A percentile compares a stretch with the other conserved stretches of the same genome.
phyloP scores from a whole-genome alignment of 305 asterid species.

The Fraxinus latifolia region DNA sequence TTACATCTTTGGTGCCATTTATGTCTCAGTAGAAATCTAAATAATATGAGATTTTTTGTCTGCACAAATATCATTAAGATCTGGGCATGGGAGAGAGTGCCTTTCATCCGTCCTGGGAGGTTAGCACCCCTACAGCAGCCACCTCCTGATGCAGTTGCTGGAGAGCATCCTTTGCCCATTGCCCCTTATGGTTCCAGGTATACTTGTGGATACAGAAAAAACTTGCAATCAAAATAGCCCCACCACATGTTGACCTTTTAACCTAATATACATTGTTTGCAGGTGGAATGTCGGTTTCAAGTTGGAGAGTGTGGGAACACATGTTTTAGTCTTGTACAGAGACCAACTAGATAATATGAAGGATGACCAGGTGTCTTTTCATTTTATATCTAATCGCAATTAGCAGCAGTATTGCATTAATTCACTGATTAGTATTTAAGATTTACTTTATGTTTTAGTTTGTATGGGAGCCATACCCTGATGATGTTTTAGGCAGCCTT shows the following conservation, averaged over 20 bases:
- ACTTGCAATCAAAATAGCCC: constrained; percentile 7
- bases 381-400: neutral
- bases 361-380: constrained; percentile 51
- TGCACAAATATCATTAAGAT: constrained; percentile 33
- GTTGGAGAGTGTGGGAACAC: constrained; percentile 60
- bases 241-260: neutral
- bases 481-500: constrained; percentile 47
- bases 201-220: constrained; percentile 2
- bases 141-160: constrained; percentile 37
- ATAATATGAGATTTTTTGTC: constrained; percentile 16
- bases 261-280: constrained; percentile 15
- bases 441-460: constrained; percentile 43
- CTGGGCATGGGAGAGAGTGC: constrained; percentile 74
- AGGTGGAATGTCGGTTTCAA: constrained; percentile 70
- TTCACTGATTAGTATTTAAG: constrained; percentile 13
- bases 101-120: constrained; percentile 58
- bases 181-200: constrained; percentile 50
- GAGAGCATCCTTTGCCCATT: constrained; percentile 41
- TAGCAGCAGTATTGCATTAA: neutral
- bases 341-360: constrained; percentile 60
- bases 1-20: constrained; percentile 20
- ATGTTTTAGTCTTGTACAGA: constrained; percentile 52
- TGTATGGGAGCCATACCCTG: constrained; percentile 75
- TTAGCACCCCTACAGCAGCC: constrained; percentile 45
- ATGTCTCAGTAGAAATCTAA: neutral